A percentile compares a stretch with the other conserved stretches of the same genome.
Evolutionary conservation across 2,329 filamentous ascomycete genomes (phyloP).

Genomic region (Penicillium capsulatum): DNA sequence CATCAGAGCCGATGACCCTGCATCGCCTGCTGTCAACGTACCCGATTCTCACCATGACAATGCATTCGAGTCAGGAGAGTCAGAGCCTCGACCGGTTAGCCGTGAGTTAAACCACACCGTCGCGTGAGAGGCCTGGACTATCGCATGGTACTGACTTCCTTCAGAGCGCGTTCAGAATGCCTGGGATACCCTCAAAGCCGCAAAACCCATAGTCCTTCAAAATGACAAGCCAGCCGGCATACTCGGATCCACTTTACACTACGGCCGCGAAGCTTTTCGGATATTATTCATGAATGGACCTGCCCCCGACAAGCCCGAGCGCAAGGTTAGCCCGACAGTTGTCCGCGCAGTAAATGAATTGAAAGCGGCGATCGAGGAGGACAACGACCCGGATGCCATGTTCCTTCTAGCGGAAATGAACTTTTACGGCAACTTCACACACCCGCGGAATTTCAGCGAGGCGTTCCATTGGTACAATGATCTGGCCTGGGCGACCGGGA

Average conservation of each 20-base stretch:
- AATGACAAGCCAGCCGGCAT: constrained; percentile 54
- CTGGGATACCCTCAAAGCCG: constrained; percentile 28
- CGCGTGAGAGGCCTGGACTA: constrained; percentile 5
- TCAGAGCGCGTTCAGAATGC: constrained; percentile 34
- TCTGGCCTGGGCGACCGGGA: constrained; percentile 72
- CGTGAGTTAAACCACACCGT: constrained; percentile 23
- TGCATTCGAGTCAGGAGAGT: constrained; percentile 4
- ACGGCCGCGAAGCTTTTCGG: constrained; percentile 59
- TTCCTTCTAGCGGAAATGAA: constrained; percentile 90
- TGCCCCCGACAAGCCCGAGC: constrained; percentile 42
- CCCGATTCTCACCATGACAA: too few species aligned
- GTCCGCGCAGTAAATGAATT: constrained; percentile 56
- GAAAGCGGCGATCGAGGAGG: constrained; percentile 53
- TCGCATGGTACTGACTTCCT: background rate
- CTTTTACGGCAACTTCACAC: constrained; percentile 90
- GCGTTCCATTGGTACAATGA: constrained; percentile 79
- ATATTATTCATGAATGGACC: constrained; percentile 63
- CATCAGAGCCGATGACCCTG: constrained; percentile 17
- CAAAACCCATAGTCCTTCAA: constrained; percentile 23
- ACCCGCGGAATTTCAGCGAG: constrained; percentile 73
- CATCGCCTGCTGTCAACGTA: constrained; percentile 15
- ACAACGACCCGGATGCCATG: constrained; percentile 68
- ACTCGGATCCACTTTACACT: constrained; percentile 55
- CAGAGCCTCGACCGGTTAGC: constrained; percentile 23
- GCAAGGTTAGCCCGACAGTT: constrained; percentile 42